Evolutionary conservation across 148 eudicot genomes (phyloP).

Genomic region (Polygonum maritimum): DNA sequence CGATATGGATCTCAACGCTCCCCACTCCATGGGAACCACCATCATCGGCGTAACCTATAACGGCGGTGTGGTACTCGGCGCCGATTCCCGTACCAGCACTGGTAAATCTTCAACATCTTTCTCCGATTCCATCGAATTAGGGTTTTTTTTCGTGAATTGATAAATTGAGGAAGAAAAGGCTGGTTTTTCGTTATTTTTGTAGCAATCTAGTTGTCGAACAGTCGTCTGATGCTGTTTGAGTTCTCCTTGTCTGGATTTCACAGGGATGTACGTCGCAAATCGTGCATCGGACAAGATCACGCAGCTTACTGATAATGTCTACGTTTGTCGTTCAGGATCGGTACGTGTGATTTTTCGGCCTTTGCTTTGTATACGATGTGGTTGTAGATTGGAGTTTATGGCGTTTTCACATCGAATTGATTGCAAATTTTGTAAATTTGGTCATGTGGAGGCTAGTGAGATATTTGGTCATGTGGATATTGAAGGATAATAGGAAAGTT

Average conservation of each 20-base stretch:
- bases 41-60: slow-evolving; percentile 90
- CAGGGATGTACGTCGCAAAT: slow-evolving; percentile 91
- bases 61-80: slow-evolving; percentile 94
- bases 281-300: slow-evolving; percentile 98
- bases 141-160: not conserved
- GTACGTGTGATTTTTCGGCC: slow-evolving; percentile 22
- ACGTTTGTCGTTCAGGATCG: slow-evolving; percentile 96
- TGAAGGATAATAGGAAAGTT: too few relatives aligned
- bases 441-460: too few relatives aligned
- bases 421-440: too few relatives aligned
- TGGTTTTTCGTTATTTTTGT: not conserved
- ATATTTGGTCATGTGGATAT: too few relatives aligned
- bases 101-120: slow-evolving; percentile 27
- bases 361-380: not conserved
- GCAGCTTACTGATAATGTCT: slow-evolving; percentile 87
- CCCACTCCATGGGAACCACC: slow-evolving; percentile 90
- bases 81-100: slow-evolving; percentile 96
- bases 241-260: not conserved
- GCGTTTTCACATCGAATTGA: too few relatives aligned
- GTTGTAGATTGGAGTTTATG: too few relatives aligned
- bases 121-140: not conserved
- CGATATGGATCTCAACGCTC: slow-evolving; percentile 32
- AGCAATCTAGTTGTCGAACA: not conserved
- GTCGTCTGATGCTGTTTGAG: not conserved
- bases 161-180: too few relatives aligned